These are phyloP conservation scores for Botrytis galanthina DNA, from an alignment of 2,329 filamentous ascomycete genomes.

Conservation along the genomic window DNA sequence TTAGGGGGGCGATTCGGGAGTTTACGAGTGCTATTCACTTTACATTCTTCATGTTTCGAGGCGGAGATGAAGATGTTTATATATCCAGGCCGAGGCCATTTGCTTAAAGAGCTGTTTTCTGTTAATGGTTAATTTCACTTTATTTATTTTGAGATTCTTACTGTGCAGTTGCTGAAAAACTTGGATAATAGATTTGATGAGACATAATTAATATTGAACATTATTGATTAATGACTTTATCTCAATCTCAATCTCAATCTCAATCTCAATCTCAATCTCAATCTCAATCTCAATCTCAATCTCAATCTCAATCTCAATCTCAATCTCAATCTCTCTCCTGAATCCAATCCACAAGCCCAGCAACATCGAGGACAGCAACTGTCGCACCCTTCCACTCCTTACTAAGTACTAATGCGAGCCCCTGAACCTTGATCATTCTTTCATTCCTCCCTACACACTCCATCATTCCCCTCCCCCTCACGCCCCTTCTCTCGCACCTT, in stretches of 20 bases:
- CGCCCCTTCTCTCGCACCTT: too few species aligned
- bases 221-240: not conserved
- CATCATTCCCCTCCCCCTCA: too few species aligned
- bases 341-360: too few species aligned
- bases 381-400: too few species aligned
- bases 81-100: conserved; percentile 12
- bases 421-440: too few species aligned
- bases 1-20: not conserved
- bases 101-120: not conserved
- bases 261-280: too few species aligned
- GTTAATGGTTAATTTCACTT: not conserved
- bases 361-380: too few species aligned
- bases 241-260: not conserved
- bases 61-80: not conserved
- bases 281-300: not conserved
- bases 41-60: not conserved
- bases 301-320: too few species aligned
- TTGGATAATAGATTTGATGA: not conserved
- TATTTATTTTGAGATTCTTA: not conserved
- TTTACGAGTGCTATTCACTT: not conserved
- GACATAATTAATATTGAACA: not conserved
- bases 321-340: not conserved
- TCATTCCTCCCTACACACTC: too few species aligned
- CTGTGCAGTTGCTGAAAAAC: not conserved
- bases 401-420: too few species aligned